phyloP scores from a whole-genome alignment of 129 eudicot genomes.

The Kitagawia praeruptora region DNA sequence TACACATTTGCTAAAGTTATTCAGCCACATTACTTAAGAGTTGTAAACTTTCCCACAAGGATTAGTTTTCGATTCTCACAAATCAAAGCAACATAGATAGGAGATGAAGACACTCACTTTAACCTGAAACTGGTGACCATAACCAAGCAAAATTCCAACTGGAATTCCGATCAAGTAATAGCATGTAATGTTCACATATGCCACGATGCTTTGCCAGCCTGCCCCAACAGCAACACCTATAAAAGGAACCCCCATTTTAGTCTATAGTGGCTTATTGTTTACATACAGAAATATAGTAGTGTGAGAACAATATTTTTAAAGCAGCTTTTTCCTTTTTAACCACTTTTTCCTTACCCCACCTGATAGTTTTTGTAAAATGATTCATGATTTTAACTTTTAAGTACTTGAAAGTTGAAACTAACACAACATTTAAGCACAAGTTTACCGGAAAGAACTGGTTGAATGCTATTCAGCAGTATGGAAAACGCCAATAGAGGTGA shows the following conservation, averaged over 20 bases:
- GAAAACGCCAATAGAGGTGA: constrained; percentile 36
- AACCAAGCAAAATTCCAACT: constrained; percentile 37
- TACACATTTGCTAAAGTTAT: not conserved
- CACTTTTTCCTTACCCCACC: no score
- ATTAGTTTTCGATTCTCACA: not conserved
- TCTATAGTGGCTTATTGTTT: not conserved
- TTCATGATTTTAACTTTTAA: not conserved
- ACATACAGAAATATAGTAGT: not conserved
- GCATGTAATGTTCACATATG: constrained; percentile 36
- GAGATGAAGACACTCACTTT: constrained; percentile 20
- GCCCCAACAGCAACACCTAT: constrained; percentile 48
- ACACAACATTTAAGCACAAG: not conserved
- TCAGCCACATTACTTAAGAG: not conserved
- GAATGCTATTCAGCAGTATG: constrained; percentile 40
- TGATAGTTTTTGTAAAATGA: not conserved
- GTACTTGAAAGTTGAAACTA: not conserved
- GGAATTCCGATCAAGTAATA: constrained; percentile 43
- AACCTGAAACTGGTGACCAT: constrained; percentile 29
- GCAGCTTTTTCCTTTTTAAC: not conserved
- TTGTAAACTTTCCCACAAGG: not conserved
- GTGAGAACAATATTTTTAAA: not conserved
- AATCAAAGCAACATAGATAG: not conserved
- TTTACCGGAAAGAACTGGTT: constrained; percentile 48
- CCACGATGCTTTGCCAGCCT: constrained; percentile 42
- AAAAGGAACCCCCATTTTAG: not conserved